phyloP scores from a whole-genome alignment of 1,284 basidiomycete genomes.

The Trichosporon faecale region DNA sequence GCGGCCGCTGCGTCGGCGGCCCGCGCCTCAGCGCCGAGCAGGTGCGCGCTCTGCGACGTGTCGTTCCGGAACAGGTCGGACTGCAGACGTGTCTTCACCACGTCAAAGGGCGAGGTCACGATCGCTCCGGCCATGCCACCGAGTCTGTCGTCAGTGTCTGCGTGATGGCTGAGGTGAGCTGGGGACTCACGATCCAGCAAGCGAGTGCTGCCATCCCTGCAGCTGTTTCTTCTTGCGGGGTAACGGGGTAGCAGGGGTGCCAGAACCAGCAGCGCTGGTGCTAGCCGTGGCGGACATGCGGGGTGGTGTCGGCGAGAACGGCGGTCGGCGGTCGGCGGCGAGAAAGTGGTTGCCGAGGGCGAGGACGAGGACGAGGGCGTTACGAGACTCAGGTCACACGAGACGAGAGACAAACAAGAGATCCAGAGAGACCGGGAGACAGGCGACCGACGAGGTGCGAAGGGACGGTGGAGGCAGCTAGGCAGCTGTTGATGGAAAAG shows the following conservation, averaged over 20 bases:
- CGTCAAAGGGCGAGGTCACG: conserved; percentile 94
- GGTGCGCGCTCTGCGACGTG: conserved; percentile 38
- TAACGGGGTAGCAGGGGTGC: neutral
- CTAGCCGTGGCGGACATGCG: neutral
- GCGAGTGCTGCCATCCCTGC: conserved; percentile 78
- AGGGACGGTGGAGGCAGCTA: neutral
- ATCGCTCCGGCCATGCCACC: conserved; percentile 98
- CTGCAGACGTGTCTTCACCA: conserved; percentile 92
- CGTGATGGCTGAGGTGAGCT: neutral
- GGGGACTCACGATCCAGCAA: conserved; percentile 75
- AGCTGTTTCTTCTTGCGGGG: conserved; percentile 54
- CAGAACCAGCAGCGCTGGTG: conserved; percentile 8
- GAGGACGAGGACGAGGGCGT: neutral
- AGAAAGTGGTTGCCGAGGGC: neutral
- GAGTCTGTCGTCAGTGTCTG: conserved; percentile 57
- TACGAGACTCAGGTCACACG: neutral
- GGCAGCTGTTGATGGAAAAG: neutral
- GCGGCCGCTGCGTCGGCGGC: conserved; percentile 14
- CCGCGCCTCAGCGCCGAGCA: conserved; percentile 10
- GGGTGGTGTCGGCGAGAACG: neutral
- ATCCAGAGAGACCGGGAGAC: neutral
- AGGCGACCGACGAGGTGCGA: no score
- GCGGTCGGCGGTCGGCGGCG: neutral
- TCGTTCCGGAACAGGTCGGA: conserved; percentile 70
- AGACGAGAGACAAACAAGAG: neutral